A percentile compares a stretch with the other conserved stretches of the same genome.
These are phyloP conservation scores for Juglanconis sp. DNA, from an alignment of 2,329 filamentous ascomycete genomes.

Conservation along the genomic window DNA sequence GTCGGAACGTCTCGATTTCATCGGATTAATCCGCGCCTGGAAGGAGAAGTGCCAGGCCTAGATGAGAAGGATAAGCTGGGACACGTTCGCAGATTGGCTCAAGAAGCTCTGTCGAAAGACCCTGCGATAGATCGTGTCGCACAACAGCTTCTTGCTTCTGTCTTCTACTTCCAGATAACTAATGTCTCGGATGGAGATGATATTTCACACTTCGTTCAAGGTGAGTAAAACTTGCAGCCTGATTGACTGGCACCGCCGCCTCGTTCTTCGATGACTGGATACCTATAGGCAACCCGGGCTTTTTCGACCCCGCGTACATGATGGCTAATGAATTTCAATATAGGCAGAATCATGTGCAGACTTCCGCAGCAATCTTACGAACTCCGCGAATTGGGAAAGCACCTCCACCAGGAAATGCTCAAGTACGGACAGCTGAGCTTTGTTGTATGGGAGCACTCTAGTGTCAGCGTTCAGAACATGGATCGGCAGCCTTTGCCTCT, in stretches of 20 bases:
- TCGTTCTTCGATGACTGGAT: too few relatives aligned
- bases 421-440: conserved; percentile 5
- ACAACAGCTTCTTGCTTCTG: conserved; percentile 10
- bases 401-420: not conserved
- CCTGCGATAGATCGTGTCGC: not conserved
- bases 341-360: conserved; percentile 9
- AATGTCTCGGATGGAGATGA: not conserved
- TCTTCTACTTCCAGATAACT: conserved; percentile 11
- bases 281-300: too few relatives aligned
- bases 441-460: not conserved
- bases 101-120: not conserved
- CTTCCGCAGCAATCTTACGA: not conserved
- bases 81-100: conserved; percentile 1
- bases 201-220: not conserved
- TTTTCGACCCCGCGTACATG: too few relatives aligned
- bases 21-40: conserved; percentile 4
- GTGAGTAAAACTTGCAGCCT: not conserved
- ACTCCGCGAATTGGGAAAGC: not conserved
- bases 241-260: too few relatives aligned
- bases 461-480: too few relatives aligned
- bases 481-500: not conserved
- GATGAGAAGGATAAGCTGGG: conserved; percentile 15
- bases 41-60: conserved; percentile 3
- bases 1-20: not conserved
- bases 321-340: too few relatives aligned